Evolutionary conservation across 2,329 filamentous ascomycete genomes (phyloP).

Genomic region (Cytospora paraplurivora): DNA sequence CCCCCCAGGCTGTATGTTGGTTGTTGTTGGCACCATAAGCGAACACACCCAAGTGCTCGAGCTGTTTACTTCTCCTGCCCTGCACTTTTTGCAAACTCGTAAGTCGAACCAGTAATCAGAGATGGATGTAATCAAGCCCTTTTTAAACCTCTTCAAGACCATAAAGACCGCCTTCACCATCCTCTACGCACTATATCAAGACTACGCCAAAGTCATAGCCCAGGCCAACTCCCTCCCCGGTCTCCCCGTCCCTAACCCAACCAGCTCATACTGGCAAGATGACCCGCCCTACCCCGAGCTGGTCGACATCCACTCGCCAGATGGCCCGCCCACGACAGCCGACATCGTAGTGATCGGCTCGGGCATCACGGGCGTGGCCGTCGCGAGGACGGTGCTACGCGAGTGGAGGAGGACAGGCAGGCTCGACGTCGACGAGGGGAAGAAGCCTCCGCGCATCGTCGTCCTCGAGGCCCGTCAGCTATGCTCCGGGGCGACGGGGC

Average conservation of each 20-base stretch:
- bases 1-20: no score
- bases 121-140: slow-evolving; percentile 15
- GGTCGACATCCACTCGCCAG: slow-evolving; percentile 38
- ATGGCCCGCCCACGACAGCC: slow-evolving; percentile 15
- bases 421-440: slow-evolving; percentile 35
- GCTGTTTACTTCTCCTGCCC: background rate
- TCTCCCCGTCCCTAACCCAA: slow-evolving; percentile 45
- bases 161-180: slow-evolving; percentile 16
- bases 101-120: background rate
- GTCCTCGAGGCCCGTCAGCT: slow-evolving; percentile 54
- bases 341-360: slow-evolving; percentile 42
- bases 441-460: slow-evolving; percentile 37
- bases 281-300: slow-evolving; percentile 47
- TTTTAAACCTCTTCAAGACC: slow-evolving; percentile 18
- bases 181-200: slow-evolving; percentile 23
- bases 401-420: slow-evolving; percentile 22
- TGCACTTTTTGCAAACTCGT: background rate
- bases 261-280: slow-evolving; percentile 50
- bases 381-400: slow-evolving; percentile 37
- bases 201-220: slow-evolving; percentile 15
- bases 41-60: background rate
- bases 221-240: slow-evolving; percentile 37
- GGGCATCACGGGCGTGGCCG: slow-evolving; percentile 52
- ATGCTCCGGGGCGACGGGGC: slow-evolving; percentile 55
- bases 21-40: no score